Conservation (phyloP, 352 stramenopile species). For the Elongisporangium prolatum region DNA sequence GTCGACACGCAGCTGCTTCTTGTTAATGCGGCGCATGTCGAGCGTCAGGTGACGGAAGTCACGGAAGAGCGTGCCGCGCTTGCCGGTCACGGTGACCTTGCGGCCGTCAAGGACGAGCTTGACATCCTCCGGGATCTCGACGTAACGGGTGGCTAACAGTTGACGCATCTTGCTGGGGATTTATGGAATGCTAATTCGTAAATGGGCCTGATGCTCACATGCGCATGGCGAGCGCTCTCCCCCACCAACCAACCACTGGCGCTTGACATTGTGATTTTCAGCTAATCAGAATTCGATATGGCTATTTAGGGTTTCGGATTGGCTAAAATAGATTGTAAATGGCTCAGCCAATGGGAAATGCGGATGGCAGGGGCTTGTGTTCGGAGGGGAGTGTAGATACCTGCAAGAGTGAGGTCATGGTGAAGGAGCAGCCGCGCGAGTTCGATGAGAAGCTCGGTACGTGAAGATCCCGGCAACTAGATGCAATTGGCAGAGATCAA, state of each 20-base stretch:
- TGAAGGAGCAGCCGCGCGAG: slow-evolving; percentile 6
- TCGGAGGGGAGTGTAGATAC: neutral
- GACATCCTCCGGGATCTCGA: slow-evolving; percentile 94
- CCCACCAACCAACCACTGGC: slow-evolving; percentile 9
- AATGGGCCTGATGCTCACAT: slow-evolving; percentile 20
- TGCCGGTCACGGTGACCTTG: slow-evolving; percentile 95
- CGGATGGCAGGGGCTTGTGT: neutral
- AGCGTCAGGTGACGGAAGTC: slow-evolving; percentile 98
- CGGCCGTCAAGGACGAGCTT: slow-evolving; percentile 93
- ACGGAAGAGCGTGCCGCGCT: slow-evolving; percentile 92
- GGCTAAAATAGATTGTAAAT: neutral
- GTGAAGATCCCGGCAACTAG: neutral
- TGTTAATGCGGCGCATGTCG: slow-evolving; percentile 91
- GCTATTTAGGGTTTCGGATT: neutral
- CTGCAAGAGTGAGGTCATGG: neutral
- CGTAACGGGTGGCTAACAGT: slow-evolving; percentile 90
- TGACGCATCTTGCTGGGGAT: slow-evolving; percentile 71
- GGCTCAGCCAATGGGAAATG: neutral
- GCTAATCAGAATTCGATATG: slow-evolving; percentile 2
- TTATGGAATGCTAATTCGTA: slow-evolving; percentile 64
- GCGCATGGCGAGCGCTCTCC: neutral
- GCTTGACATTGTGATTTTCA: slow-evolving; percentile 1
- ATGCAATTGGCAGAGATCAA: neutral
- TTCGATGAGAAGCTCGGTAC: slow-evolving; percentile 10
- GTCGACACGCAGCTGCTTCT: slow-evolving; percentile 94